Conservation (phyloP, 345 rosid genomes). For the Linum tenue region DNA sequence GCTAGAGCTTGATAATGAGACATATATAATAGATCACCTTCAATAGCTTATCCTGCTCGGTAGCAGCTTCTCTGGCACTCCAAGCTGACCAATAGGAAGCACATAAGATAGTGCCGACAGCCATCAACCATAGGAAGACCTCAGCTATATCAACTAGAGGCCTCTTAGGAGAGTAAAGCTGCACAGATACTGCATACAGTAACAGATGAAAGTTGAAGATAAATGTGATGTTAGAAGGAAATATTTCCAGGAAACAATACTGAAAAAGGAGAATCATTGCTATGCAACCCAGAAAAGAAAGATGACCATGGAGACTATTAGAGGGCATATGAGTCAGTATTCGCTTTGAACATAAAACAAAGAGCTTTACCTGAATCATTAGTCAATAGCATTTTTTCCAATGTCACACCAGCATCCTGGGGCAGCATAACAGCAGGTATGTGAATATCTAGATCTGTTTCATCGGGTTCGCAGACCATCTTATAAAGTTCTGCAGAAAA, state of each 20-base stretch:
- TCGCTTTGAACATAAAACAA: not conserved
- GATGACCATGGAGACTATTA: not conserved
- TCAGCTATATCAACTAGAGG: slow-evolving; percentile 92
- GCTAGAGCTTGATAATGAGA: slow-evolving; percentile 1
- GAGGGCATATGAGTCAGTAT: not conserved
- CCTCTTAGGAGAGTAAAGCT: slow-evolving; percentile 83
- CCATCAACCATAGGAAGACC: slow-evolving; percentile 98
- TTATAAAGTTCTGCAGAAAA: slow-evolving; percentile 71
- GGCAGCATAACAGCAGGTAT: slow-evolving; percentile 96
- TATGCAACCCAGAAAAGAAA: too few species aligned
- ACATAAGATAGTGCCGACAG: slow-evolving; percentile 82
- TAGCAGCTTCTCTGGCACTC: slow-evolving; percentile 87
- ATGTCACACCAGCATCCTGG: slow-evolving; percentile 83
- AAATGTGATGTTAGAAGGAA: not conserved
- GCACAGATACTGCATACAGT: slow-evolving; percentile 63
- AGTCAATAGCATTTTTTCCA: slow-evolving; percentile 52
- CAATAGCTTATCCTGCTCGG: slow-evolving; percentile 70
- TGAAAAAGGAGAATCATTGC: not conserved
- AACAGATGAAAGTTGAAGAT: slow-evolving; percentile 4
- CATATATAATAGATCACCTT: slow-evolving; percentile 43
- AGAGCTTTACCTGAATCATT: slow-evolving; percentile 50
- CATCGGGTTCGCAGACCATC: slow-evolving; percentile 98
- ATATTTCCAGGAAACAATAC: not conserved
- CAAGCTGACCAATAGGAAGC: slow-evolving; percentile 98
- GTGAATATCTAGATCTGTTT: slow-evolving; percentile 77